Evolutionary conservation across 495 filamentous ascomycete species (phyloP), one percentile per base, ranked within the genome.

Genomic region (Pseudevernia furfuracea): DNA sequence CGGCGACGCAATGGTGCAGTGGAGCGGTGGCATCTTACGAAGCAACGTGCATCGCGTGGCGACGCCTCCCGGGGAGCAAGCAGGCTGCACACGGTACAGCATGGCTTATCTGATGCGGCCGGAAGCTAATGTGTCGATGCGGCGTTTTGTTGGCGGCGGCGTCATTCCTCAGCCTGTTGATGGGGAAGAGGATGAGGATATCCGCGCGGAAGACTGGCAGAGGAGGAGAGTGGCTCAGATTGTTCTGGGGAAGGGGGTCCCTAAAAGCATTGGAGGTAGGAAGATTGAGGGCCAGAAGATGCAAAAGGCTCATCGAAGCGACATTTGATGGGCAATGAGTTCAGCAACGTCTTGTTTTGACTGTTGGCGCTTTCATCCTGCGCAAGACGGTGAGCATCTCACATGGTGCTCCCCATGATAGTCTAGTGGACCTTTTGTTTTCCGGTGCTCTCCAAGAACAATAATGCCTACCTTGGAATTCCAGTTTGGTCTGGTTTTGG

Each of bases 1-100:
- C 9, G 74, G 74, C 1, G 74, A 77, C 59, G 71, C 74, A 4
- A 71, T 74, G 49, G 72, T 70, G 4, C 69, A 70, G 48, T 74
- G 70, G 64, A 74, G 67, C 3, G 69, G 69, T 46, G 72, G 72
- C 19, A 55, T 72, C 19, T 46, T 77, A 49, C 71, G 65, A 37
- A 66, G 59, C 38, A 66, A 66, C 19, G 49, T 72, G 38, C 74
- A 77, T 67, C 74, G 74, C 28, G 74, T 77, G 6, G 61, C 69
- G 5, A 55, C 66, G 2, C 30, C 68, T 12, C 65, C 34, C 28
- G 70, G 25, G 39, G 8, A 32, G 25, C 70, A 72, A 28, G 60
- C 58, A 34, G 49, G 32, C 21, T 32, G 61, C 41, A 61, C 62
- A 21, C 60, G 64, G 15, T 70, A 72, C 25, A 70, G 63, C 58